Conservation (phyloP, 2,329 filamentous ascomycete species). For the Colletotrichum theobromicola region DNA sequence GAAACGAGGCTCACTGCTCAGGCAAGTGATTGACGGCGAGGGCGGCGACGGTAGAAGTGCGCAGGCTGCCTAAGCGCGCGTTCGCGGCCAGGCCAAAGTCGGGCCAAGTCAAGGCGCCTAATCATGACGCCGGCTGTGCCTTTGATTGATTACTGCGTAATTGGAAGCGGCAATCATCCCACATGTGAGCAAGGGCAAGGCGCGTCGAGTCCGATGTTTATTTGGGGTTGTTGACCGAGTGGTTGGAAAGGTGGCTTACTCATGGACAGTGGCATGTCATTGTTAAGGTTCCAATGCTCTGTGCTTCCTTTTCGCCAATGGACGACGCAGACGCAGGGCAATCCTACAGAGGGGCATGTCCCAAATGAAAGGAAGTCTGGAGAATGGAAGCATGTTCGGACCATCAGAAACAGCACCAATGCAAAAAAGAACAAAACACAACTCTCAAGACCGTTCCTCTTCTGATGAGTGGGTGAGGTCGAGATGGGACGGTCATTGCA, state of each 20-base stretch:
- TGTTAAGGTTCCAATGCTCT: background rate
- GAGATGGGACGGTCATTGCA: constrained; percentile 1
- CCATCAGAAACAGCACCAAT: background rate
- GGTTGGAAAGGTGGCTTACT: background rate
- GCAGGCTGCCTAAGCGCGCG: background rate
- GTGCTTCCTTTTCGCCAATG: background rate
- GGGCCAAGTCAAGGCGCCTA: background rate
- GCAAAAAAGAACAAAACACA: background rate
- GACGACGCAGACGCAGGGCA: background rate
- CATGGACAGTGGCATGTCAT: background rate
- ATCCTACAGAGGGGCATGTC: background rate
- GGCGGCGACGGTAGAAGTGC: background rate
- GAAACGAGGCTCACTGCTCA: background rate
- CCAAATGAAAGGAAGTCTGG: background rate
- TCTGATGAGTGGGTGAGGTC: background rate
- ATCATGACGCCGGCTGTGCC: background rate
- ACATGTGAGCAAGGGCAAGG: background rate
- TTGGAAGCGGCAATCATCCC: background rate
- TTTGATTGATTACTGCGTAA: no score
- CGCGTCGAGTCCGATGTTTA: background rate
- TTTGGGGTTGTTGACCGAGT: background rate
- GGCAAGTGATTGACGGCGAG: background rate
- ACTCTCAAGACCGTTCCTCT: background rate
- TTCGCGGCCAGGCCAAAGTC: background rate
- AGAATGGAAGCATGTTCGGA: constrained; percentile 8